A percentile compares a stretch with the other conserved stretches of the same genome.
Evolutionary conservation across 768 basidiomycete genomes (phyloP).

Genomic region (Pisolithus sp.): DNA sequence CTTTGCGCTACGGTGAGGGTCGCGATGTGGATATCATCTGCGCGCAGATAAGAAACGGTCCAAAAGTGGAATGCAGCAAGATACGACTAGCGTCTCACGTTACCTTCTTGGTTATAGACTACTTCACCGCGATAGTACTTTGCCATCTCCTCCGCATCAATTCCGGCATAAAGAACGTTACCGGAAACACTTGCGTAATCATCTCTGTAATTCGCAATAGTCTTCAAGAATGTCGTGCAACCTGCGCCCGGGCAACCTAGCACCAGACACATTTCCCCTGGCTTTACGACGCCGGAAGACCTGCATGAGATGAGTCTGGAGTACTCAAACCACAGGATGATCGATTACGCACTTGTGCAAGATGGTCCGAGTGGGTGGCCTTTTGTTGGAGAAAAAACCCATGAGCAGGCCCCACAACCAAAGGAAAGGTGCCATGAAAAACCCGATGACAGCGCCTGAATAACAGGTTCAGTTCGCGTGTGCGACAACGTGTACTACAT

Average conservation of each 20-base stretch:
- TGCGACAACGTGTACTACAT: not conserved
- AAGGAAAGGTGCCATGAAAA: constrained; percentile 47
- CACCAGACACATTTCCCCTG: constrained; percentile 84
- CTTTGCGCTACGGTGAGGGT: constrained; percentile 80
- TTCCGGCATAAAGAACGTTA: constrained; percentile 78
- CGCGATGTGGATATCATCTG: constrained; percentile 77
- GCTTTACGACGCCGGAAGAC: constrained; percentile 62
- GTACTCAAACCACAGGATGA: no score
- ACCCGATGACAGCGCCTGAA: constrained; percentile 45
- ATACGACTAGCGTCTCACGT: not conserved
- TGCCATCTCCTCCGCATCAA: constrained; percentile 67
- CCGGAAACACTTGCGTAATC: constrained; percentile 62
- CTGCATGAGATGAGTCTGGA: constrained; percentile 24
- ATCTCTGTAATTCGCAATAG: constrained; percentile 68
- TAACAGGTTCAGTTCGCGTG: not conserved
- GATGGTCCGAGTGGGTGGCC: constrained; percentile 43
- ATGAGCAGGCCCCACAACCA: constrained; percentile 40
- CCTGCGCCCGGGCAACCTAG: constrained; percentile 80
- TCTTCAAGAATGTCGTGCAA: constrained; percentile 81
- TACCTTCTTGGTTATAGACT: constrained; percentile 72
- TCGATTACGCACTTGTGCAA: constrained; percentile 44
- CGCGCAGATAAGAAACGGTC: not conserved
- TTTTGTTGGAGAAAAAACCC: constrained; percentile 33
- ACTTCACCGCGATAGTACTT: constrained; percentile 76
- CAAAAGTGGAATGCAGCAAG: not conserved